Evolutionary conservation across 208 protist species (phyloP).

Genomic region (Trypanosoma brucei): DNA sequence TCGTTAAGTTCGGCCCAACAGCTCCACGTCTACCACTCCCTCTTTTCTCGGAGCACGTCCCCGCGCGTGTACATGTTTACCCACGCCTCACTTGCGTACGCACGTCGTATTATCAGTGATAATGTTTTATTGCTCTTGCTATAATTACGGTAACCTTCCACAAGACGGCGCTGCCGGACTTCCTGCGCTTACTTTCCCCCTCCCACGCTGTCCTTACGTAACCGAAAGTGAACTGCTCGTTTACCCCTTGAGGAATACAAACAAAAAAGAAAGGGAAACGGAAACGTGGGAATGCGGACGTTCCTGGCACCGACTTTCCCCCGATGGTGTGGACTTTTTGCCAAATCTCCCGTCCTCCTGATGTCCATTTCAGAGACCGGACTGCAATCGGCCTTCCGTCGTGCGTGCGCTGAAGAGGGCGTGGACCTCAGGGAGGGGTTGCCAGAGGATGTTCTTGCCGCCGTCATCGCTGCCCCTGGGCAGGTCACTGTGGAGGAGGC

Average conservation of each 20-base stretch:
- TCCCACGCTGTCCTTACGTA: too few relatives aligned
- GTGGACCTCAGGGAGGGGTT: conserved; percentile 9
- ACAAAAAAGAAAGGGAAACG: background rate
- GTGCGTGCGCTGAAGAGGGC: conserved; percentile 15
- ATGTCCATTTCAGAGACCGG: conserved; percentile 9
- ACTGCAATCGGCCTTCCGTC: conserved; percentile 18
- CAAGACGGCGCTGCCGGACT: too few relatives aligned
- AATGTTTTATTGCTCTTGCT: too few relatives aligned
- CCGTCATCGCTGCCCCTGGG: conserved; percentile 6
- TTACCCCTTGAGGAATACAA: background rate
- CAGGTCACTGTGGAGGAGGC: conserved; percentile 12
- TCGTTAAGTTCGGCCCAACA: too few relatives aligned
- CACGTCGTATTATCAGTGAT: too few relatives aligned
- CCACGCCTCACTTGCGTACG: too few relatives aligned
- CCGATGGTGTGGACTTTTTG: background rate
- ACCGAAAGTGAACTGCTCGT: background rate
- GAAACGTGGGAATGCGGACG: conserved; percentile 8
- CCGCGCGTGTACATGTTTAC: too few relatives aligned
- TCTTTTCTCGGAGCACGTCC: too few relatives aligned
- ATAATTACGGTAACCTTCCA: too few relatives aligned
- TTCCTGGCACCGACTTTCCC: conserved; percentile 7
- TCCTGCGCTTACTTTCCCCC: too few relatives aligned
- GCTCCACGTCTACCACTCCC: too few relatives aligned
- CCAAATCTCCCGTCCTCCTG: background rate
- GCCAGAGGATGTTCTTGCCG: conserved; percentile 17